Evolutionary conservation across 192 early-diverging fungal species (phyloP).

Genomic region (Umbelopsis isabellina): DNA sequence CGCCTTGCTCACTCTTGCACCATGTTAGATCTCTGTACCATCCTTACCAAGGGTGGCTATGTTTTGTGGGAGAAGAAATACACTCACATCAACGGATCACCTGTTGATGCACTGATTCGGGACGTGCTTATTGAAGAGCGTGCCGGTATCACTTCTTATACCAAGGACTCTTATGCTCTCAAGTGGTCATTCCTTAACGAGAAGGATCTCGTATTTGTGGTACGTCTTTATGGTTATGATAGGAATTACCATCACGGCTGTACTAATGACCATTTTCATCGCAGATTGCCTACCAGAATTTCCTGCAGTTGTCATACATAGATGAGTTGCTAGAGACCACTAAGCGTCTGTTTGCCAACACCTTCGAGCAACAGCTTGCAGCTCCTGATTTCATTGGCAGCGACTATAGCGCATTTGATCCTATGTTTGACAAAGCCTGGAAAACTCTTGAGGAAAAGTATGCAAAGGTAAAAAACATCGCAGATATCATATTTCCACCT

Average conservation of each 20-base stretch:
- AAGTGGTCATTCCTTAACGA: constrained; percentile 87
- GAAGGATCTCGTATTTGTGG: constrained; percentile 79
- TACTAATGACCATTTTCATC: background rate
- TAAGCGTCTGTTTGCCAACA: constrained; percentile 67
- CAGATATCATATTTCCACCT: background rate
- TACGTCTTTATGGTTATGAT: constrained; percentile 31
- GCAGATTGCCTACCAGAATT: constrained; percentile 86
- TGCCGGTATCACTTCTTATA: constrained; percentile 57
- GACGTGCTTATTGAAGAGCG: constrained; percentile 80
- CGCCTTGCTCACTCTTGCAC: background rate
- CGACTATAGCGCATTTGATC: constrained; percentile 57
- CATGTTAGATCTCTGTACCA: constrained; percentile 88
- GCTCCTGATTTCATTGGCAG: constrained; percentile 28
- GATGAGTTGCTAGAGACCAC: constrained; percentile 78
- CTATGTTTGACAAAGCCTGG: constrained; percentile 71
- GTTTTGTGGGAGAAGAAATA: constrained; percentile 85
- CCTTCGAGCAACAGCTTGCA: constrained; percentile 51
- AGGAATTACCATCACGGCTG: background rate
- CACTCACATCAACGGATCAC: constrained; percentile 54
- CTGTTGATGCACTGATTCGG: constrained; percentile 75
- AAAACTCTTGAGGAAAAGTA: constrained; percentile 72
- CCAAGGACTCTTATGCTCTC: constrained; percentile 71
- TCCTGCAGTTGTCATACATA: constrained; percentile 82
- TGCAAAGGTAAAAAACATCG: constrained; percentile 42
- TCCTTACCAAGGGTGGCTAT: constrained; percentile 85